These are phyloP conservation scores for Leishmania turanica DNA, from an alignment of 208 protist species.

Conservation along the genomic window DNA sequence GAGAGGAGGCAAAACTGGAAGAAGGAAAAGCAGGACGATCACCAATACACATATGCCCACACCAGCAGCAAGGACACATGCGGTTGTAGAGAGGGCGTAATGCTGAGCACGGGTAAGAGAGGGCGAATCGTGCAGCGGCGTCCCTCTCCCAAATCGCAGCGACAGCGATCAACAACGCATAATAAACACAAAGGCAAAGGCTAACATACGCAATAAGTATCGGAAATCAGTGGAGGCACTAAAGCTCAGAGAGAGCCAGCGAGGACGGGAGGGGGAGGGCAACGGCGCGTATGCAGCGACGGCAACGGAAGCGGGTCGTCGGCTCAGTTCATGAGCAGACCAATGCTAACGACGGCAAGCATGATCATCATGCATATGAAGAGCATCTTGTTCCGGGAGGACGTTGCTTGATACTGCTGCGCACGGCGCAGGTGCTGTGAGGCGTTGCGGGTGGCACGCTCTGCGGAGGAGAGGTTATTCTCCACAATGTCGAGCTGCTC, in stretches of 20 bases:
- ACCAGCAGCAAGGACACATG: background rate
- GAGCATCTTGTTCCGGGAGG: constrained; percentile 55
- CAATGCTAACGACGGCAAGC: constrained; percentile 39
- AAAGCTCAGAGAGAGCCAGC: background rate
- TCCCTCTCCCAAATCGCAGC: background rate
- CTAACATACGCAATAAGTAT: background rate
- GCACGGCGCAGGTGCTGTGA: constrained; percentile 66
- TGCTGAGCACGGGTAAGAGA: background rate
- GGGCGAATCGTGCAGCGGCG: background rate
- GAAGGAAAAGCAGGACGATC: background rate
- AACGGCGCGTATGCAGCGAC: background rate
- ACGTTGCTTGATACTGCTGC: constrained; percentile 59
- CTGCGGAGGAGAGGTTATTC: constrained; percentile 52
- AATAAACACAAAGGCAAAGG: background rate
- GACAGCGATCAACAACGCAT: background rate
- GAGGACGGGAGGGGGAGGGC: background rate
- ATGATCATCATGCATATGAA: constrained; percentile 66
- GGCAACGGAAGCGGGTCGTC: background rate
- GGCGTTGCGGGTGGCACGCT: constrained; percentile 70
- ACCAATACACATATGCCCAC: background rate
- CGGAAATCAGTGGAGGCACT: background rate
- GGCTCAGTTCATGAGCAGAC: constrained; percentile 24
- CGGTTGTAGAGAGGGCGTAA: background rate
- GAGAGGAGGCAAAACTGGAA: background rate
- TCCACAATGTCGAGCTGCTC: constrained; percentile 76